These are phyloP conservation scores for Colletotrichum liaoningense DNA, from an alignment of 2,329 filamentous ascomycete species.

Conservation along the genomic window DNA sequence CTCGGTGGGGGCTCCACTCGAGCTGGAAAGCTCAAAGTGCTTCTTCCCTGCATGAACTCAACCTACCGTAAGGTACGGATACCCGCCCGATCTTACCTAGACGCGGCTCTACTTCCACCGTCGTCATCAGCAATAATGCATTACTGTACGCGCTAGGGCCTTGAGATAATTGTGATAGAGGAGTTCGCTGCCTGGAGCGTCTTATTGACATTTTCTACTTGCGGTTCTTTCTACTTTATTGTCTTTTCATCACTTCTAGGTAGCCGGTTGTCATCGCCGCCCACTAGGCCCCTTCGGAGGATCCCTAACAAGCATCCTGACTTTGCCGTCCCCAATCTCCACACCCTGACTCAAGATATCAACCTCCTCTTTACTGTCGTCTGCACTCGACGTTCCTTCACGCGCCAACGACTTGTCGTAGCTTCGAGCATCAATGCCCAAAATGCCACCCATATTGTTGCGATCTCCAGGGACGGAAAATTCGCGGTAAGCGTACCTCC, in stretches of 20 bases:
- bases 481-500: conserved; percentile 95
- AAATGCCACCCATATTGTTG: conserved; percentile 81
- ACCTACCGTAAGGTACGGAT: neutral
- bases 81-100: neutral
- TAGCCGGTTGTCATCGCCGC: conserved; percentile 51
- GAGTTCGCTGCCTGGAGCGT: conserved; percentile 7
- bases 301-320: conserved; percentile 72
- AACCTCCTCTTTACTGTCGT: conserved; percentile 56
- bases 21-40: conserved; percentile 30
- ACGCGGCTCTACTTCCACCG: neutral
- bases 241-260: conserved; percentile 34
- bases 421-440: conserved; percentile 75
- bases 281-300: conserved; percentile 67
- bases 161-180: neutral
- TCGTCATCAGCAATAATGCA: neutral
- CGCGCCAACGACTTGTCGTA: conserved; percentile 71
- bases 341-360: conserved; percentile 75
- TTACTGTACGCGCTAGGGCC: neutral
- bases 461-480: conserved; percentile 97
- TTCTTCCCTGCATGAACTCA: conserved; percentile 30
- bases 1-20: conserved; percentile 28
- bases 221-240: conserved; percentile 29
- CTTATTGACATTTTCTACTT: conserved; percentile 20
- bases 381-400: conserved; percentile 54
- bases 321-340: conserved; percentile 75